A percentile compares a stretch with the other conserved stretches of the same genome.
Conservation (phyloP, 2,329 filamentous ascomycete genomes). For the Colletotrichum godetiae region DNA sequence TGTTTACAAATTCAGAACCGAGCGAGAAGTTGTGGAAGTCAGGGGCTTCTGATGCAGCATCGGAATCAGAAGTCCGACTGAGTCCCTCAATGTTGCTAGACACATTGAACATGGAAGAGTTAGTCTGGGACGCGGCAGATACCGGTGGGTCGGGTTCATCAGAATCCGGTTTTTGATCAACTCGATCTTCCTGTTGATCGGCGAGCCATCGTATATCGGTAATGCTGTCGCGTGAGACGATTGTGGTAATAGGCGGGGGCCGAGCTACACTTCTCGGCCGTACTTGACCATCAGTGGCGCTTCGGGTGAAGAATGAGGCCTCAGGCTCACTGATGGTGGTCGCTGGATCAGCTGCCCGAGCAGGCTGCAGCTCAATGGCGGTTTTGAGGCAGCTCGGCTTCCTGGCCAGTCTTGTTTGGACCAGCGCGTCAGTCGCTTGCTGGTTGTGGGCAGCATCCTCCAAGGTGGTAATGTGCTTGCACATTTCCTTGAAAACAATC, state of each 20-base stretch:
- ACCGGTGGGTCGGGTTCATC: not conserved
- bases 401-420: not conserved
- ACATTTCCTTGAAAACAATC: slow-evolving; percentile 18
- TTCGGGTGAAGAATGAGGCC: slow-evolving; percentile 43
- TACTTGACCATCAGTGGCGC: slow-evolving; percentile 38
- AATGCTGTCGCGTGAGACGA: slow-evolving; percentile 43
- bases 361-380: slow-evolving; percentile 40
- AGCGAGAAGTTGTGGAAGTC: not conserved
- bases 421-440: too few relatives aligned
- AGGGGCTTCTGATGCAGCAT: not conserved
- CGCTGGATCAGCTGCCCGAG: slow-evolving; percentile 43
- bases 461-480: not conserved
- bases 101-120: not conserved
- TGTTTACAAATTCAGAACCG: not conserved
- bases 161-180: slow-evolving; percentile 35
- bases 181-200: slow-evolving; percentile 29
- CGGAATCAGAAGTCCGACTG: not conserved
- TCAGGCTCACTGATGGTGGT: slow-evolving; percentile 48
- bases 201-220: slow-evolving; percentile 46
- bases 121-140: not conserved
- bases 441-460: not conserved
- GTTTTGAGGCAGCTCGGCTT: slow-evolving; percentile 32
- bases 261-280: slow-evolving; percentile 36
- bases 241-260: slow-evolving; percentile 39
- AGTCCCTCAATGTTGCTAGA: not conserved